Evolutionary conservation across 2,329 filamentous ascomycete genomes (phyloP), one percentile per base, ranked within the genome.

Genomic region (Hypoxylon sp.): DNA sequence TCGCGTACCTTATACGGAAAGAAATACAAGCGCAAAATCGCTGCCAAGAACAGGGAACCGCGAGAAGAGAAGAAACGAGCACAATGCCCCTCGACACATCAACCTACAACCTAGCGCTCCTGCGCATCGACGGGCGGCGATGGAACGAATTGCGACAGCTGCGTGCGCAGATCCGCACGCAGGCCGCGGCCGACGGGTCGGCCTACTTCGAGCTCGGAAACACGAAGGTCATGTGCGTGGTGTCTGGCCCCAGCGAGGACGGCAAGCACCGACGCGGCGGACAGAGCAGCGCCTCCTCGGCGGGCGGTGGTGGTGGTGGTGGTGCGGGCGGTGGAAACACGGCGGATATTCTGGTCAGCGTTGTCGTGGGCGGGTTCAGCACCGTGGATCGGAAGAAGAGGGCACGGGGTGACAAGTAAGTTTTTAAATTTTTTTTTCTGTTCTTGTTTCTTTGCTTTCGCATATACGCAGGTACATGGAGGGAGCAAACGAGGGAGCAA

Each of bases 101-200:
- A 8, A 91, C 90, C 41, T 97, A 97, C 78, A 85, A 86, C 38
- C 84, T 97, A 56, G 91, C 91, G 56, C 88, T 94, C 44, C 81
- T 92, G 57, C 88, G 89, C 67, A 86, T 90, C 60, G 93, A 89
- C 68, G 89, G 89, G 55, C 87, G 94, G 55, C 86, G 94, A 64
- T 99, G 94, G 94, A 97, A 99, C 76, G 94, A 99, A 72, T 83
- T 99, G 27, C 91, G 94, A 19, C 86, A 90, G 5, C 82, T 96
- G 40, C 86, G 91, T 67, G 93, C 89, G 36, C 90, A 95, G 73
- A 91, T 99, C 68, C 89, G 88, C 56, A 97, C 91, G 1, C 94
- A 97, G 73, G 88, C 92, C 54, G 88, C 92, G 38, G 91, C 92
- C 46, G 94, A 97, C 64, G 94, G 94, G 25, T 96, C 90, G 32